Conservation (phyloP, 2,329 filamentous ascomycete genomes). For the Incumbomyces delicatus region DNA sequence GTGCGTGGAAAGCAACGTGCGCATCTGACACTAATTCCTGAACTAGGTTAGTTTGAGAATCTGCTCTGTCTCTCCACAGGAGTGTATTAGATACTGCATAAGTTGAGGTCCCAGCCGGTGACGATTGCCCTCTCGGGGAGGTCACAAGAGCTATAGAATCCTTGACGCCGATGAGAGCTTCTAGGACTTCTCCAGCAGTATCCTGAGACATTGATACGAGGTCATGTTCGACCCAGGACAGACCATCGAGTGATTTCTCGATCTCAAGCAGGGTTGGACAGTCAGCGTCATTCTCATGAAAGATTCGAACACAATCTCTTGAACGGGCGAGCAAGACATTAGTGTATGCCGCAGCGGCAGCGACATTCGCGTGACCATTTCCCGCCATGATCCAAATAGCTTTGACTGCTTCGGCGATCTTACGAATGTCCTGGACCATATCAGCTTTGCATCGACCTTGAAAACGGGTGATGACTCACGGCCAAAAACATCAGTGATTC, state of each 20-base stretch:
- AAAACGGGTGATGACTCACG: neutral
- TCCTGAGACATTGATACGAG: slow-evolving; percentile 10
- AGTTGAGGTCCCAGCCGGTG: too few species aligned
- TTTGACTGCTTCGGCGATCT: slow-evolving; percentile 10
- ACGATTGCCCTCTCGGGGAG: too few species aligned
- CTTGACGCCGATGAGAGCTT: neutral
- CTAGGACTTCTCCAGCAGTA: neutral
- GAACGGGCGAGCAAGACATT: slow-evolving; percentile 9
- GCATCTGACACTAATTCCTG: slow-evolving; percentile 2
- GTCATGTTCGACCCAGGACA: slow-evolving; percentile 9
- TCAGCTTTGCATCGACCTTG: neutral
- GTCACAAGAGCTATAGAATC: too few species aligned
- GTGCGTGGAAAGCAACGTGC: neutral
- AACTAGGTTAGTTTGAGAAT: slow-evolving; percentile 3
- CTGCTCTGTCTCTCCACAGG: too few species aligned
- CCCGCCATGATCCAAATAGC: slow-evolving; percentile 20
- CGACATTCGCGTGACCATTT: slow-evolving; percentile 12
- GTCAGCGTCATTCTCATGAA: slow-evolving; percentile 4
- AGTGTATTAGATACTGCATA: too few species aligned
- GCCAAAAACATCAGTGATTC: neutral
- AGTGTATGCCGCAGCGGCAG: slow-evolving; percentile 16
- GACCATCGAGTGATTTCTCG: slow-evolving; percentile 11
- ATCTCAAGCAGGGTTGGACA: slow-evolving; percentile 16
- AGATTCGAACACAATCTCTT: slow-evolving; percentile 9
- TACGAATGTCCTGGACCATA: slow-evolving; percentile 10